Conservation (phyloP, 176 grass and related monocot genomes). For the Oryza punctata region DNA sequence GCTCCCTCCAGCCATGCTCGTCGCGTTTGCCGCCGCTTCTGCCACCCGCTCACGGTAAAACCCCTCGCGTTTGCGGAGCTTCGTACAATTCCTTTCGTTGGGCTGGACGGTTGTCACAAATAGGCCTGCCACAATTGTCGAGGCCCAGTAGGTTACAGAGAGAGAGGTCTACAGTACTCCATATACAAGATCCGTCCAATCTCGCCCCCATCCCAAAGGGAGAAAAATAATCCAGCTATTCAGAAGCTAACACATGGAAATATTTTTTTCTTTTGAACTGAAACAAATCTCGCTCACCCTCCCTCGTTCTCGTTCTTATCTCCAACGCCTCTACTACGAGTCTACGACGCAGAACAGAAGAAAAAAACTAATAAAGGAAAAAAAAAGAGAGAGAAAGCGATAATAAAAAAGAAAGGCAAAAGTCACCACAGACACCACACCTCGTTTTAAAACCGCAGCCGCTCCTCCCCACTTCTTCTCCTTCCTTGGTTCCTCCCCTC, state of each 20-base stretch:
- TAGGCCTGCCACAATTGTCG: no score
- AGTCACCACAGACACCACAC: background rate
- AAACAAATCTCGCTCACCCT: background rate
- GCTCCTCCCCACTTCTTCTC: conserved; percentile 37
- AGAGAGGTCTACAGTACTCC: no score
- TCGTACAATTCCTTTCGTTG: no score
- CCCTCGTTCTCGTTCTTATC: conserved; percentile 36
- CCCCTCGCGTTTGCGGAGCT: no score
- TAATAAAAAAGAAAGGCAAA: conserved; percentile 8
- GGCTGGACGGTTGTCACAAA: no score
- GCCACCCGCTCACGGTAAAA: no score
- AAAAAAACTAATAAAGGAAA: background rate
- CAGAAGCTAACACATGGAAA: background rate
- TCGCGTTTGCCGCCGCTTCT: no score
- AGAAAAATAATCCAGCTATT: background rate
- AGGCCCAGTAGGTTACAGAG: no score
- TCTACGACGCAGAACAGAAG: background rate
- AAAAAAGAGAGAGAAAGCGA: background rate
- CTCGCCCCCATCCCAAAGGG: no score
- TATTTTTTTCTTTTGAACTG: background rate
- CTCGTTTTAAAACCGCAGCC: conserved; percentile 49
- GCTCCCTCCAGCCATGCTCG: no score
- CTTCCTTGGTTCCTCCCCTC: conserved; percentile 29
- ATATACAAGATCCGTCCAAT: no score
- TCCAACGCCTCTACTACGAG: background rate